A percentile compares a stretch with the other conserved stretches of the same genome.
Evolutionary conservation across 331 rosid genomes (phyloP).

Genomic region (Telfairia occidentalis): DNA sequence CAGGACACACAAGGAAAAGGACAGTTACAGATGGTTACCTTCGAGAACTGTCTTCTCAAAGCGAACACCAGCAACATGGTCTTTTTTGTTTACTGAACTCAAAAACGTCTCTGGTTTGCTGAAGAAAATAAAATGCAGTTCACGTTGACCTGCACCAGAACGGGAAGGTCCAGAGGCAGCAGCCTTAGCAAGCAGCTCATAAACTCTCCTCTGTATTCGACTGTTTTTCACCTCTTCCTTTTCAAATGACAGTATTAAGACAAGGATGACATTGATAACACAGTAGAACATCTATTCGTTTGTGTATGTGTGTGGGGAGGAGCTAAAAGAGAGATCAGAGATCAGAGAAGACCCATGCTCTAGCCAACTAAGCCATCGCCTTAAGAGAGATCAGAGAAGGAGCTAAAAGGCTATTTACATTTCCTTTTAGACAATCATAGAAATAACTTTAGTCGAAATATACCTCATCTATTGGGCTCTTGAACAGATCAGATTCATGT

Average conservation of each 20-base stretch:
- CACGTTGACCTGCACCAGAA: slow-evolving; percentile 36
- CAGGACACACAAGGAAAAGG: neutral
- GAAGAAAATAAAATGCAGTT: slow-evolving; percentile 72
- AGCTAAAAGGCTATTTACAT: neutral
- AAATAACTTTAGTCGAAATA: neutral
- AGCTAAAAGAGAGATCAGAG: no score
- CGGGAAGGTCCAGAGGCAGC: slow-evolving; percentile 36
- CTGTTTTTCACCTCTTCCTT: slow-evolving; percentile 82
- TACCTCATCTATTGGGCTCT: slow-evolving; percentile 70
- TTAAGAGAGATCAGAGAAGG: neutral
- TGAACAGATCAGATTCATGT: slow-evolving; percentile 55
- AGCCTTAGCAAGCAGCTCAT: slow-evolving; percentile 77
- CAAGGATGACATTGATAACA: slow-evolving; percentile 9
- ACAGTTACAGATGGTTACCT: slow-evolving; percentile 24
- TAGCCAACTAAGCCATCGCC: slow-evolving; percentile 92
- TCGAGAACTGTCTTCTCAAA: slow-evolving; percentile 73
- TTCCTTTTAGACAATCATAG: neutral
- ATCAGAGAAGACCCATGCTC: no score
- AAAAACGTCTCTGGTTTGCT: slow-evolving; percentile 57
- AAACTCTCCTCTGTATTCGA: slow-evolving; percentile 66
- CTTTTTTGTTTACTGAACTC: slow-evolving; percentile 34
- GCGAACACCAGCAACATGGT: slow-evolving; percentile 43
- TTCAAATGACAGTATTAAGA: slow-evolving; percentile 26
- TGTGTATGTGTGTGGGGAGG: neutral
- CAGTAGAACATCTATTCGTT: neutral